phyloP scores from a whole-genome alignment of 495 filamentous ascomycete species.

The Aspergillus nanangensis region DNA sequence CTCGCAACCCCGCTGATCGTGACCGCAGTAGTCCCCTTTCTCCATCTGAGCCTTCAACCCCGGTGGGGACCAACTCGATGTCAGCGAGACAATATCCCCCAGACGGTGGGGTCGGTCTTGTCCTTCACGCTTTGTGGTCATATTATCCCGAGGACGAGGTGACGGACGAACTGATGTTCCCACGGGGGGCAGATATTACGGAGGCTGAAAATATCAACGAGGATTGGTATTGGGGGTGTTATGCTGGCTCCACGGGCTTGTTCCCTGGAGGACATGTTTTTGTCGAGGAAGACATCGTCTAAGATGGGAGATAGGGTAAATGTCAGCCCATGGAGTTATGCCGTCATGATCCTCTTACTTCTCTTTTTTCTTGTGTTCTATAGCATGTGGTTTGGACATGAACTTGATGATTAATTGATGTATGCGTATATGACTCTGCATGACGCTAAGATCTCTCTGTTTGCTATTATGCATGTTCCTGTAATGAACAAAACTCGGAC shows the following conservation, averaged over 20 bases:
- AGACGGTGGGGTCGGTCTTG: conserved; percentile 61
- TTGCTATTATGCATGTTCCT: no score
- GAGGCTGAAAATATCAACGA: conserved; percentile 81
- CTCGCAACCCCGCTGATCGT: conserved; percentile 13
- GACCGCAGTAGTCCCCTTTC: conserved; percentile 3
- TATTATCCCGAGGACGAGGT: conserved; percentile 63
- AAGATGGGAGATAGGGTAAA: neutral
- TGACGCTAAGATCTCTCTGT: no score
- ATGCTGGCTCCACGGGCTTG: conserved; percentile 68
- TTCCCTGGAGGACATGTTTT: conserved; percentile 72
- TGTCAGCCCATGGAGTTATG: no score
- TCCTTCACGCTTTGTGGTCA: conserved; percentile 61
- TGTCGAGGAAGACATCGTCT: conserved; percentile 35
- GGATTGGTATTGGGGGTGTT: conserved; percentile 80
- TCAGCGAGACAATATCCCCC: conserved; percentile 53
- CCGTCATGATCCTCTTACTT: no score
- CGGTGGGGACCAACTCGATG: conserved; percentile 2
- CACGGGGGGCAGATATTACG: conserved; percentile 71
- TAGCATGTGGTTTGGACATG: no score
- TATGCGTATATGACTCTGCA: no score
- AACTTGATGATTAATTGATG: no score
- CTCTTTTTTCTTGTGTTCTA: neutral
- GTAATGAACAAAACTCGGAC: no score
- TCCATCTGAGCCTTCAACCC: conserved; percentile 7
- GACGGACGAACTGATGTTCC: conserved; percentile 76